Conservation (phyloP, 495 filamentous ascomycete genomes). For the Podospora pseudocomata region DNA sequence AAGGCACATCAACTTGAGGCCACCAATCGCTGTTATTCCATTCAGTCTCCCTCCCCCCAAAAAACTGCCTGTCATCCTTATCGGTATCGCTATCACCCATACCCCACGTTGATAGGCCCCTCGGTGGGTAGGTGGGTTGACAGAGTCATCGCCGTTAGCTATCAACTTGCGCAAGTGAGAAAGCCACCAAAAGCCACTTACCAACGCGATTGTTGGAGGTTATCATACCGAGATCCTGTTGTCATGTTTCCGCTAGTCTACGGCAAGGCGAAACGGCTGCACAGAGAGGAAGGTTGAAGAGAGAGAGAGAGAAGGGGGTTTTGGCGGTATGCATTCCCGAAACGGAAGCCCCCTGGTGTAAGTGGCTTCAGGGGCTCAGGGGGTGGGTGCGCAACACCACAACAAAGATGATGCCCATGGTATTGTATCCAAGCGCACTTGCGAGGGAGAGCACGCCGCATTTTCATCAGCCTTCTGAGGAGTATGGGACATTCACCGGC, state of each 20-base stretch:
- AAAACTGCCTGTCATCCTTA: neutral
- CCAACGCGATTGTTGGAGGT: neutral
- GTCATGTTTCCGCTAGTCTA: neutral
- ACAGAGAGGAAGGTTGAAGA: neutral
- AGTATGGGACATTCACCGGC: neutral
- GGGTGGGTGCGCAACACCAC: neutral
- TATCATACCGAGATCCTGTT: neutral
- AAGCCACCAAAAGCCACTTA: neutral
- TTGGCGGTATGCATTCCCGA: neutral
- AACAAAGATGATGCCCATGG: neutral
- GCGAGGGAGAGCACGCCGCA: neutral
- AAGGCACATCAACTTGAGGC: neutral
- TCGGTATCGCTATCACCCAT: neutral
- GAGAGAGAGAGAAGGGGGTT: neutral
- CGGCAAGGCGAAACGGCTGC: neutral
- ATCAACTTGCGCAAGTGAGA: neutral
- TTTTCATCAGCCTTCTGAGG: neutral
- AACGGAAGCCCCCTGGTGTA: constrained; percentile 2
- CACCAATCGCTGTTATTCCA: neutral
- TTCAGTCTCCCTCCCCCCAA: neutral
- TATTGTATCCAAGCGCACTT: neutral
- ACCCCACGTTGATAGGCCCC: neutral
- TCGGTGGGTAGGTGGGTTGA: neutral
- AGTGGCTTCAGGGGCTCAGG: constrained; percentile 5
- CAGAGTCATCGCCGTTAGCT: too few relatives aligned